Conservation (phyloP, 2,329 filamentous ascomycete species). For the Ascochyta fabae region DNA sequence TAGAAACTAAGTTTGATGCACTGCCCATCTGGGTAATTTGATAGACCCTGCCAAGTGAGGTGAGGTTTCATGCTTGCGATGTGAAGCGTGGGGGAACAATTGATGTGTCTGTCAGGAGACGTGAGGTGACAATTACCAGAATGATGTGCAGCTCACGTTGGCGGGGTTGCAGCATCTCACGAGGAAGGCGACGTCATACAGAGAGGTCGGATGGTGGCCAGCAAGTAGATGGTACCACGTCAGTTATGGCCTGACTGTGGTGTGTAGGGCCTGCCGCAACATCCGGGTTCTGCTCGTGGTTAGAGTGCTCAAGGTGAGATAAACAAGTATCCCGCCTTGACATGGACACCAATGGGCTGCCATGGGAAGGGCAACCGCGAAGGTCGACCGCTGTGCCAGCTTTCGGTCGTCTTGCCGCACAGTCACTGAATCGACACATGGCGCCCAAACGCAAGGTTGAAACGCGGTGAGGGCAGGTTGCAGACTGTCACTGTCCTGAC, state of each 20-base stretch:
- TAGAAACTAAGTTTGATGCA: slow-evolving; percentile 1
- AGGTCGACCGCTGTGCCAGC: slow-evolving; percentile 4
- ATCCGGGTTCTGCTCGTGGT: slow-evolving; percentile 8
- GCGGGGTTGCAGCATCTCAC: background rate
- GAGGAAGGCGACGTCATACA: slow-evolving; percentile 13
- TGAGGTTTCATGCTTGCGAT: slow-evolving; percentile 13
- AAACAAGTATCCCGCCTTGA: slow-evolving; percentile 7
- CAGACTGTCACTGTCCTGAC: slow-evolving; percentile 21
- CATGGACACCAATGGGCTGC: background rate
- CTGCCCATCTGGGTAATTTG: slow-evolving; percentile 7
- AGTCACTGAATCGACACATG: slow-evolving; percentile 18
- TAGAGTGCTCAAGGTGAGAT: slow-evolving; percentile 9
- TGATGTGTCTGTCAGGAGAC: background rate
- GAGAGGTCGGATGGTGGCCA: slow-evolving; percentile 2
- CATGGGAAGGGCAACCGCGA: background rate
- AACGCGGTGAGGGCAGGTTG: slow-evolving; percentile 24
- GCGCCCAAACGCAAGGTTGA: slow-evolving; percentile 18
- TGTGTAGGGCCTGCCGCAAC: slow-evolving; percentile 1
- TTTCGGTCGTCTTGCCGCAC: background rate
- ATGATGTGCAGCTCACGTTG: no score
- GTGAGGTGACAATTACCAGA: background rate
- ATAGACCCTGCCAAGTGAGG: slow-evolving; percentile 18
- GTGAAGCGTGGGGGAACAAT: slow-evolving; percentile 5
- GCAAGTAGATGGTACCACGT: background rate
- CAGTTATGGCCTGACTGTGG: background rate